phyloP scores from a whole-genome alignment of 306 rosid genomes.

The Albizia julibrissin region DNA sequence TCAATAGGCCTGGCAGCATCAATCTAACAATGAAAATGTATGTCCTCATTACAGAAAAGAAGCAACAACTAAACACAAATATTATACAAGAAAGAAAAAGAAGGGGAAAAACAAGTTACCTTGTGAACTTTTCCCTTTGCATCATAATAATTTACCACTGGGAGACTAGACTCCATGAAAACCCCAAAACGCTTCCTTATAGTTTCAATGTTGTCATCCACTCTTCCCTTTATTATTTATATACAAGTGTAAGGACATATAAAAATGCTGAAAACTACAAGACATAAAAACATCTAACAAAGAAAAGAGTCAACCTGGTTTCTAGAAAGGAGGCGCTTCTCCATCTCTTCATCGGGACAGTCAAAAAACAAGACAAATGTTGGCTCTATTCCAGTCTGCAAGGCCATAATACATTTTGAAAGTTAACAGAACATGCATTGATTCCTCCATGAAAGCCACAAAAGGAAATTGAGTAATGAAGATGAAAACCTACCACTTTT shows the following conservation, averaged over 20 bases:
- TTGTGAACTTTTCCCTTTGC: conserved; percentile 77
- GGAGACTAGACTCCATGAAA: conserved; percentile 88
- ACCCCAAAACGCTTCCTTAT: conserved; percentile 93
- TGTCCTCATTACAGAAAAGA: conserved; percentile 22
- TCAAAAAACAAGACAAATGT: conserved; percentile 80
- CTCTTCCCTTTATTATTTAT: conserved; percentile 73
- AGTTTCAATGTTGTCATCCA: conserved; percentile 93
- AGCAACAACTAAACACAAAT: conserved; percentile 20
- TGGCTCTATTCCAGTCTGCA: conserved; percentile 93
- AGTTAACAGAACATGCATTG: conserved; percentile 11
- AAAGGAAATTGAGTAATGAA: neutral
- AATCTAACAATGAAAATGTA: conserved; percentile 53
- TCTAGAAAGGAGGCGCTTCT: conserved; percentile 81
- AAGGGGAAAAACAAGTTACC: conserved; percentile 48
- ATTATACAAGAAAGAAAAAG: conserved; percentile 8
- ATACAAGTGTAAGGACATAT: conserved; percentile 14
- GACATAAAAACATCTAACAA: neutral
- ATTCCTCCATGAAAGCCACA: conserved; percentile 17
- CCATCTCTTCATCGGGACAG: conserved; percentile 91
- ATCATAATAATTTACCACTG: conserved; percentile 74
- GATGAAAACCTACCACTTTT: conserved; percentile 60
- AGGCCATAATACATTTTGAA: conserved; percentile 33
- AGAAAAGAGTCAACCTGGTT: conserved; percentile 67
- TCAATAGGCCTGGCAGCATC: conserved; percentile 80
- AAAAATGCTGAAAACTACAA: neutral